These are phyloP conservation scores for Penicillium sp. DNA, from an alignment of 2,329 filamentous ascomycete genomes.

Conservation along the genomic window DNA sequence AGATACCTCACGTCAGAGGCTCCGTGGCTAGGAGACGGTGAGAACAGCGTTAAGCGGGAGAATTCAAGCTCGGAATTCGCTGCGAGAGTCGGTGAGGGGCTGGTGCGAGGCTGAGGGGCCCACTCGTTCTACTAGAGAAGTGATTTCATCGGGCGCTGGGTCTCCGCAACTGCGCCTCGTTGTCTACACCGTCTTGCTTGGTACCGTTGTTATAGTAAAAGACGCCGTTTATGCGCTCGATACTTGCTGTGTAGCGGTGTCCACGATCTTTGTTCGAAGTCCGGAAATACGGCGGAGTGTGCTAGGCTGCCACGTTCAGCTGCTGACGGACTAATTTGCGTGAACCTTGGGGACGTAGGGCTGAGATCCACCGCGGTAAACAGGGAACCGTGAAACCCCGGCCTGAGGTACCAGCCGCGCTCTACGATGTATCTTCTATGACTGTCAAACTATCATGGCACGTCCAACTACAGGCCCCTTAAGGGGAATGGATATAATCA, in stretches of 20 bases:
- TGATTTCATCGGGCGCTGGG: constrained; percentile 9
- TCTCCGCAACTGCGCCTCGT: constrained; percentile 4
- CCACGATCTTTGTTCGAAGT: background rate
- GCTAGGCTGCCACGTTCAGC: constrained; percentile 24
- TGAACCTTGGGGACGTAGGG: constrained; percentile 3
- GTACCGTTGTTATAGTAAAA: background rate
- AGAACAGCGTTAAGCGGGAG: background rate
- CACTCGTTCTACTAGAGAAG: background rate
- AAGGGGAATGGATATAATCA: too few species aligned
- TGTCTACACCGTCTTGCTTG: constrained; percentile 3
- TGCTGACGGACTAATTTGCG: constrained; percentile 18
- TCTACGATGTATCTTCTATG: background rate
- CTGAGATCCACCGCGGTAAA: constrained; percentile 4
- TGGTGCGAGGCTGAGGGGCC: constrained; percentile 12
- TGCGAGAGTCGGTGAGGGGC: constrained; percentile 18
- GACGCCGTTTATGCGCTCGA: background rate
- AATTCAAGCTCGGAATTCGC: background rate
- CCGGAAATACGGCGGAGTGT: background rate
- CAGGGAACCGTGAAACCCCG: background rate
- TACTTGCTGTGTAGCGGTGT: background rate
- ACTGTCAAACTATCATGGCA: background rate
- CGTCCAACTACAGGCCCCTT: too few species aligned
- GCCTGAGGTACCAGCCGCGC: background rate
- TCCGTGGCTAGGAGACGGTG: constrained; percentile 3
- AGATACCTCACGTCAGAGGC: background rate